Base-by-base conservation (phyloP, 306 rosid species). In the Lablab purpureus region DNA sequence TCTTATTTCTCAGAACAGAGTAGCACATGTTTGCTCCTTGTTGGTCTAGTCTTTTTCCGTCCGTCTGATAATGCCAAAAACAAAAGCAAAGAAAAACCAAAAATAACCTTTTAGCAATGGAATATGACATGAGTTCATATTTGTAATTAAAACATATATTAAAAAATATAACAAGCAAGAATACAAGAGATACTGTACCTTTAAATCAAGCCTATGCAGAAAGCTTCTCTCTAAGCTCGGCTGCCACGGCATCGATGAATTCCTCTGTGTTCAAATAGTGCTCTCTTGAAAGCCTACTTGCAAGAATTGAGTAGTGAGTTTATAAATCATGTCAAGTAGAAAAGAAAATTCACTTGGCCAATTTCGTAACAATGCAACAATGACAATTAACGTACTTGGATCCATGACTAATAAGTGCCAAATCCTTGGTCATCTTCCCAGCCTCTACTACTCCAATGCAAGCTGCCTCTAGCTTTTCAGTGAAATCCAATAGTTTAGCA, bases 391-490 rank as follows among this genome's bases (percentile, higher is more conserved):
- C 87, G 58, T 87, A 95, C 99, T 89, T 90, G 41, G 98, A 80
- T 75, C 99, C 99, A 79, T 95, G 96, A 84, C 85, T 59, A 80
- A 95, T 88, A 72, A 95, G 92, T 43, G 99, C 99, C 87, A 95
- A 94, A 87, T 95, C 99, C 99, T 95, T 95, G 75, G 99, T 95
- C 99, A 95, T 95, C 89, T 93, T 95, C 71, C 99, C 99, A 37
- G 94, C 83, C 87, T 95, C 99, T 55, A 95, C 99, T 5, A 75
- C 60, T 68, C 88, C 90, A 67, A 95, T 69, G 87, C 98, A 95
- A 79, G 99, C 96, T 58, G 82, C 86, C 86, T 95, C 99, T 75
- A 95, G 88, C 50, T 95, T 93, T 81, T 85, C 83, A 25, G 98
- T 90, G 90, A 95, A 95, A 0, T 85, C 90, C 82, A 88, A 75